Evolutionary conservation across 345 rosid species (phyloP).

Genomic region (Rubroshorea leprosula): DNA sequence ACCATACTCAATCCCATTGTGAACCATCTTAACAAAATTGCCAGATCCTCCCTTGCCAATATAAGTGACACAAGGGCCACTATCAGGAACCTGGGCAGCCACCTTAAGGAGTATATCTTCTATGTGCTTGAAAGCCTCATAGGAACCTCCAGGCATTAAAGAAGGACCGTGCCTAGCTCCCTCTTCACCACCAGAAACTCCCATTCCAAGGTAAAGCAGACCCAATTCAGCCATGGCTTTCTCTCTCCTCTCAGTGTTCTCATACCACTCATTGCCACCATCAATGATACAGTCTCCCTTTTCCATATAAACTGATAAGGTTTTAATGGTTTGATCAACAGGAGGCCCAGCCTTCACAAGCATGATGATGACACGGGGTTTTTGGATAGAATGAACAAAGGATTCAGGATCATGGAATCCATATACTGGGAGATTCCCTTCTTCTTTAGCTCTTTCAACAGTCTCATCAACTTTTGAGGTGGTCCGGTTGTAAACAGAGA

Average conservation of each 20-base stretch:
- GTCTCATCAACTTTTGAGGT: constrained; percentile 90
- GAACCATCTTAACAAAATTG: constrained; percentile 94
- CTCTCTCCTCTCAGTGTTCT: constrained; percentile 93
- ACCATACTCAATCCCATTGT: constrained; percentile 92
- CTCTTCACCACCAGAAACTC: constrained; percentile 98
- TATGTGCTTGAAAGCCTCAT: constrained; percentile 69
- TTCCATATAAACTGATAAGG: constrained; percentile 75
- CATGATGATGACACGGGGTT: constrained; percentile 91
- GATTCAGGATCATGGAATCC: constrained; percentile 88
- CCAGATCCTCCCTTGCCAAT: constrained; percentile 94
- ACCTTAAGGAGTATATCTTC: constrained; percentile 92
- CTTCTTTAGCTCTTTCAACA: constrained; percentile 73
- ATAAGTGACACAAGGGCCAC: constrained; percentile 93
- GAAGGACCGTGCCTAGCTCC: constrained; percentile 97
- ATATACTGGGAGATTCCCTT: constrained; percentile 70
- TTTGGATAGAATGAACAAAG: constrained; percentile 74
- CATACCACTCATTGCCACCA: constrained; percentile 97
- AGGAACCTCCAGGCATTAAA: constrained; percentile 95
- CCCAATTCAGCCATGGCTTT: constrained; percentile 69
- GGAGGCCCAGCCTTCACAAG: constrained; percentile 96
- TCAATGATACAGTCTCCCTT: constrained; percentile 91
- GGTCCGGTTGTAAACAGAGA: constrained; percentile 86
- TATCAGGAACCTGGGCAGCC: constrained; percentile 91
- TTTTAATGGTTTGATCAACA: constrained; percentile 79
- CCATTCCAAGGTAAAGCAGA: constrained; percentile 92